phyloP scores from a whole-genome alignment of 495 filamentous ascomycete genomes.

The Oleoguttula mirabilis region DNA sequence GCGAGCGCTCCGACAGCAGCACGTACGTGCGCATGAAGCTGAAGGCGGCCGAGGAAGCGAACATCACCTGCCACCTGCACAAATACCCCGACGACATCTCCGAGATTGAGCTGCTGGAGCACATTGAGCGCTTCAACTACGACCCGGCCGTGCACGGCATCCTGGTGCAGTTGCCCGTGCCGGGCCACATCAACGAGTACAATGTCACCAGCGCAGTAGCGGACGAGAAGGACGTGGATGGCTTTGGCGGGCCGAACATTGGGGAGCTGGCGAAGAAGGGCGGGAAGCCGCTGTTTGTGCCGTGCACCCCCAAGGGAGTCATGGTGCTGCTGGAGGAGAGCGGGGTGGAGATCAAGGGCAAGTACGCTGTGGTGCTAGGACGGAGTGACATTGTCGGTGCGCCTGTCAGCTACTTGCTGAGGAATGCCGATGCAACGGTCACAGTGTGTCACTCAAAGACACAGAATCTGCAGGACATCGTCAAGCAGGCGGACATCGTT shows the following conservation, averaged over 20 bases:
- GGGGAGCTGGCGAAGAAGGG: slow-evolving; percentile 92
- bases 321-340: slow-evolving; percentile 82
- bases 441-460: slow-evolving; percentile 92
- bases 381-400: slow-evolving; percentile 95
- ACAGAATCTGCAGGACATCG: slow-evolving; percentile 50
- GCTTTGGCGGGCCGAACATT: slow-evolving; percentile 86
- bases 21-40: slow-evolving; percentile 99
- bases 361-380: slow-evolving; percentile 88
- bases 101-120: slow-evolving; percentile 73
- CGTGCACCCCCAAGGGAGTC: slow-evolving; percentile 93
- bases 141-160: slow-evolving; percentile 82
- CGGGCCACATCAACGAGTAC: slow-evolving; percentile 79
- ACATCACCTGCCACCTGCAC: slow-evolving; percentile 74
- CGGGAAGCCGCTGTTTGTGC: slow-evolving; percentile 72
- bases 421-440: slow-evolving; percentile 91
- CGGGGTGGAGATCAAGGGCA: slow-evolving; percentile 71
- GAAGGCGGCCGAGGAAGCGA: slow-evolving; percentile 92
- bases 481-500: slow-evolving; percentile 80
- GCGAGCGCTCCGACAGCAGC: slow-evolving; percentile 82
- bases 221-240: slow-evolving; percentile 94
- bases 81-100: slow-evolving; percentile 70
- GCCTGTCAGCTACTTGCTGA: slow-evolving; percentile 87
- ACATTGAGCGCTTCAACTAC: slow-evolving; percentile 72
- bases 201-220: slow-evolving; percentile 78
- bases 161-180: slow-evolving; percentile 84